Base-by-base conservation (phyloP, 2,329 filamentous ascomycete genomes). In the Colletotrichum lentis region DNA sequence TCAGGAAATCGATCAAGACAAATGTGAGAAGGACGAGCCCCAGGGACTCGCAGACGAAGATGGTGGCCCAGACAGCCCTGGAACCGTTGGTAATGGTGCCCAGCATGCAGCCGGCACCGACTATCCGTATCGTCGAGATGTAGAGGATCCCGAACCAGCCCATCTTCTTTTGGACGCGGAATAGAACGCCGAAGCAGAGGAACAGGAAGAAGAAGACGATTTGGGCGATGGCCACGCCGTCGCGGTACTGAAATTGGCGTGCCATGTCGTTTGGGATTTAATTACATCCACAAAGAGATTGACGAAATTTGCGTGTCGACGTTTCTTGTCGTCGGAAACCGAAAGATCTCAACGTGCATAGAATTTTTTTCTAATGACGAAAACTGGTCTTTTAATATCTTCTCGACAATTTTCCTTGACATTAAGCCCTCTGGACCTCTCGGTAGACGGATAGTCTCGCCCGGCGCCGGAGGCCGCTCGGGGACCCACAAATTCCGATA, bases 1-100 rank as follows among this genome's bases (percentile, higher is more conserved):
- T 52, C 1, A 73, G 43, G 5, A 70, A 44, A 5, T 71, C 62
- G 10, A 71, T 3, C 18, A 71, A 24, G 22, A 69, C 46, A 12
- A 65, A 71, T 1, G 65, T 68, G 14, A 71, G 22, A 18, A 72
- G 58, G 6, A 73, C 61, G 16, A 73, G 69, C 1, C 71, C 71
- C 0, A 73, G 43, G 2, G 69, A 71, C 5, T 73, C 72, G 61
- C 71, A 73, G 20, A 73, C 70, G 1, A 73, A 72, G 1, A 71
- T 70, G 4, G 62, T 61, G 11, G 71, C 72, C 72, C 72, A 73
- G 14, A 73, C 39, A 22, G 60, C 64, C 8, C 37, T 59, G 0
- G 70, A 67, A 31, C 53, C 43, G 56, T 70, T 68, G 27, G 50
- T 66, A n/a, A 73, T 59, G 22, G 70, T 72, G 16, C 60, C 72